These are phyloP conservation scores for Aspergillus arachidicola DNA, from an alignment of 2,329 filamentous ascomycete species.

Conservation along the genomic window DNA sequence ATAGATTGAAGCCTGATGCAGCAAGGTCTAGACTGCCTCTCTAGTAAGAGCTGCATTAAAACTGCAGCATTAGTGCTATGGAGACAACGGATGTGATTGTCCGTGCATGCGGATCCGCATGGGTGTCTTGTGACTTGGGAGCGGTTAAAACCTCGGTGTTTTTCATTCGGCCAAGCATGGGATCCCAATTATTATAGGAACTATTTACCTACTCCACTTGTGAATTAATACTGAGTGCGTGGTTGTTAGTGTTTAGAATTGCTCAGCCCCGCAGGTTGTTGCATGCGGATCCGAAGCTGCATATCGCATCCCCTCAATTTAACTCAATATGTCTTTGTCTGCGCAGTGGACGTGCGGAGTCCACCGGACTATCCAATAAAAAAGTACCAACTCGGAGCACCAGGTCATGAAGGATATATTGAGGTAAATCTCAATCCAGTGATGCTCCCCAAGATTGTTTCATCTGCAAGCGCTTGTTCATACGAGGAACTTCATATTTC, in stretches of 20 bases:
- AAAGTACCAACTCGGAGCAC: not conserved
- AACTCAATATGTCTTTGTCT: not conserved
- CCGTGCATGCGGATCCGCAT: not conserved
- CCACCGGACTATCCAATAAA: not conserved
- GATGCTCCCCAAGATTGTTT: not conserved
- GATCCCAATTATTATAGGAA: too few species aligned
- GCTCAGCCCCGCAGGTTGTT: not conserved
- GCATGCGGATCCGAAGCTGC: not conserved
- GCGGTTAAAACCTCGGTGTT: too few species aligned
- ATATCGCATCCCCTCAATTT: not conserved
- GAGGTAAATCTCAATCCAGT: not conserved
- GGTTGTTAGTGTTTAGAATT: too few species aligned
- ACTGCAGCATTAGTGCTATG: not conserved
- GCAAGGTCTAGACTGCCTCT: not conserved
- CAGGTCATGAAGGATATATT: not conserved
- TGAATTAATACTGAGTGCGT: too few species aligned
- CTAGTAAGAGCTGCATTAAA: not conserved
- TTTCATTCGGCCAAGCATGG: too few species aligned
- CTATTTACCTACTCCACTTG: too few species aligned
- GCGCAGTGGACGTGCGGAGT: not conserved
- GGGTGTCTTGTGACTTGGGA: not conserved
- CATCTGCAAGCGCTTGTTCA: not conserved
- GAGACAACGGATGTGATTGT: not conserved
- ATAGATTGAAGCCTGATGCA: not conserved
- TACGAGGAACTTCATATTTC: not conserved